These are phyloP conservation scores for Rhodotorula sp. DNA, from an alignment of 1,284 basidiomycete genomes.

Conservation along the genomic window DNA sequence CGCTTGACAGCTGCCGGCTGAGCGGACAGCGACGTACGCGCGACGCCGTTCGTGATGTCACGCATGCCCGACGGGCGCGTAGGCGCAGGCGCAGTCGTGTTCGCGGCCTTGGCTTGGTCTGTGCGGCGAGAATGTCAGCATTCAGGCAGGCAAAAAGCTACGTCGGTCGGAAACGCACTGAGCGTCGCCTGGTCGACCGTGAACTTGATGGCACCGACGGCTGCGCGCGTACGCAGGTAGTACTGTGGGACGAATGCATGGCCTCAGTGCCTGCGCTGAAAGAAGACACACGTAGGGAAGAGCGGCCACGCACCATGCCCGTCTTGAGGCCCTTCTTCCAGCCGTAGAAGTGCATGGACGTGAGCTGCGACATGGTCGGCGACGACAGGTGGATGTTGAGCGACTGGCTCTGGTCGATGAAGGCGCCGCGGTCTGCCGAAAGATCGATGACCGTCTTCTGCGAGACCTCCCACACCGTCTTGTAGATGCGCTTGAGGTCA, in stretches of 20 bases:
- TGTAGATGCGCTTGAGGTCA: conserved; percentile 93
- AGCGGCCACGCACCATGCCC: conserved; percentile 67
- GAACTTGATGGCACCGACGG: conserved; percentile 96
- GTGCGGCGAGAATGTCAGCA: neutral
- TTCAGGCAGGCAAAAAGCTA: neutral
- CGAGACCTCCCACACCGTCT: conserved; percentile 98
- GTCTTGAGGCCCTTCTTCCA: conserved; percentile 99
- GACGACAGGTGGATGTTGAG: conserved; percentile 92
- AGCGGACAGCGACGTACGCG: conserved; percentile 21
- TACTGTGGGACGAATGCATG: conserved; percentile 42
- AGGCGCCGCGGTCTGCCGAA: conserved; percentile 96
- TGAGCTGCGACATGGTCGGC: conserved; percentile 90
- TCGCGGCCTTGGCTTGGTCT: conserved; percentile 62
- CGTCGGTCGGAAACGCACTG: conserved; percentile 17
- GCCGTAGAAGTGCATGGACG: conserved; percentile 99
- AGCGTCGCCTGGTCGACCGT: conserved; percentile 69
- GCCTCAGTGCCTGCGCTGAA: neutral
- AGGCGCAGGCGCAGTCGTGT: conserved; percentile 25
- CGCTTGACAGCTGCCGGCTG: conserved; percentile 16
- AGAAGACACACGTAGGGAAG: conserved; percentile 2
- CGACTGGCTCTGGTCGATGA: conserved; percentile 83
- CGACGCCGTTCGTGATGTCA: conserved; percentile 41
- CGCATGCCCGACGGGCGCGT: conserved; percentile 30
- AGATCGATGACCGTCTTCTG: conserved; percentile 99
- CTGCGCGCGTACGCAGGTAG: conserved; percentile 92